Evolutionary conservation across 2,329 filamentous ascomycete genomes (phyloP), one percentile per base, ranked within the genome.

Genomic region (Xylariaceae sp.): DNA sequence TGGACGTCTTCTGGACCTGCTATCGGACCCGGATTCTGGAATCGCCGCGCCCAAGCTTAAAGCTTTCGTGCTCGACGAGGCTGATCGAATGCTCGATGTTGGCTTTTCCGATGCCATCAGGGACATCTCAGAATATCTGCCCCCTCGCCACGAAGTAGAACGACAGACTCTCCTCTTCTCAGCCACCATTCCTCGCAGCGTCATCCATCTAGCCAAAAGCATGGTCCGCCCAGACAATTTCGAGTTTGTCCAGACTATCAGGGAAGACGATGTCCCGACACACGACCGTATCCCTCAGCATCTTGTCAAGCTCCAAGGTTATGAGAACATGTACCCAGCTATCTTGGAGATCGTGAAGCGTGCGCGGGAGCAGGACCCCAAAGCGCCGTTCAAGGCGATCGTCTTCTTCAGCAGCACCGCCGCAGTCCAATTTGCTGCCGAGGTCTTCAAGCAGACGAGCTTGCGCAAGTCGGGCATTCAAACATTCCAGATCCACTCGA

Each of bases 51-150:
- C 59, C 62, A 89, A 86, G 61, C 83, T 97, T 70, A 85, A 88
- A 61, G 94, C 92, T 51, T 74, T 98, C 31, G 88, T 97, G 49
- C 82, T 98, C 32, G 92, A 98, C 54, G 92, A 98, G 72, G 92
- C 92, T 55, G 92, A 98, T 66, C 86, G 92, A 54, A 96, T 98
- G 86, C 76, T 98, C 59, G 92, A 98, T 68, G 92, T 94, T 71
- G 92, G 85, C 2, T 90, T 90, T 55, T 70, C 81, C 40, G 68
- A 70, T 24, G 81, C 75, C 2, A 86, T 90, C 39, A 65, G 78
- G 40, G 43, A 58, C 0, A 56, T 65, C 30, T 72, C n/a, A n/a
- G n/a, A n/a, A n/a, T n/a, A n/a, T n/a, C n/a, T 96, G 8, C 90
- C 90, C 3, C 65, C 73, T 32, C 73, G 74, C 5, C 53, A 60